Conservation (phyloP, 257 asterid genomes). For the Nicotiana benthamiana region DNA sequence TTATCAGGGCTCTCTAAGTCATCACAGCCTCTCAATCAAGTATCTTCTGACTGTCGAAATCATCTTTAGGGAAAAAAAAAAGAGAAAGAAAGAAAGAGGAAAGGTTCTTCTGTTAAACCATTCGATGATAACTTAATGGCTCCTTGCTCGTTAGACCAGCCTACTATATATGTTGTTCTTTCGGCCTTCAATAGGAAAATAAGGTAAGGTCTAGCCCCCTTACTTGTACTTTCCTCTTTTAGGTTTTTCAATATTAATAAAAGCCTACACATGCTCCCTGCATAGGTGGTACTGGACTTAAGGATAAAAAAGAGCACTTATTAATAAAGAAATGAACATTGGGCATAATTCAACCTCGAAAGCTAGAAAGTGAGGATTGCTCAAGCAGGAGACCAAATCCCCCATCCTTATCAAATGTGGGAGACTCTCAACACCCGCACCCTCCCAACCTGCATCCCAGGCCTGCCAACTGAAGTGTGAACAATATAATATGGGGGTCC, state of each 20-base stretch:
- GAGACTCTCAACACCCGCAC: no score
- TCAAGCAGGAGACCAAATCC: no score
- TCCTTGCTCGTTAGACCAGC: not conserved
- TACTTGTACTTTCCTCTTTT: not conserved
- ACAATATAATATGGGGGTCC: no score
- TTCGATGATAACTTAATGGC: no score
- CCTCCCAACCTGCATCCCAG: no score
- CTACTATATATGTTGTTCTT: not conserved
- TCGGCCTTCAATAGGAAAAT: not conserved
- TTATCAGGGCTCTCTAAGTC: not conserved
- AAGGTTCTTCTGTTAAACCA: not conserved
- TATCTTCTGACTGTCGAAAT: not conserved
- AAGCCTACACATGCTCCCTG: not conserved
- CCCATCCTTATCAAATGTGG: no score
- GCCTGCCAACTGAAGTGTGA: no score
- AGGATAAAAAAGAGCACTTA: no score
- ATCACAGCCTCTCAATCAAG: not conserved
- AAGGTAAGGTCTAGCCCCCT: not conserved
- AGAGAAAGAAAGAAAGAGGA: not conserved
- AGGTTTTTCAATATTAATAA: not conserved
- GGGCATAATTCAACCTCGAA: no score
- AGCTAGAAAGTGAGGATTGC: no score
- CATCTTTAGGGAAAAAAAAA: not conserved
- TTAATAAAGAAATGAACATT: no score
- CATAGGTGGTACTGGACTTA: not conserved